These are phyloP conservation scores for Apophysomyces ossiformis DNA, from an alignment of 371 early-diverging fungal species.

Conservation along the genomic window DNA sequence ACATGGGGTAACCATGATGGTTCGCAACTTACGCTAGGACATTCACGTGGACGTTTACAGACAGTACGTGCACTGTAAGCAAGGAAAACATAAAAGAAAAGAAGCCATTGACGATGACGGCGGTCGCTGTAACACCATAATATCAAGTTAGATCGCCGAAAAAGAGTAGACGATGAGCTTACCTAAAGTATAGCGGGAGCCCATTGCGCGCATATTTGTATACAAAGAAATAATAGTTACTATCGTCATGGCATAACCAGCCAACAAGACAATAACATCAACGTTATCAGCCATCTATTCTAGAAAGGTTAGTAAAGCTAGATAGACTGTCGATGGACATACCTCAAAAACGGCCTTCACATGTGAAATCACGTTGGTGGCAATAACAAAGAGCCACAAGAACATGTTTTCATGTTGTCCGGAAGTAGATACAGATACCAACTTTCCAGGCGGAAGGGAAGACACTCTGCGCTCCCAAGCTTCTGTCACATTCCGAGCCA, in stretches of 20 bases:
- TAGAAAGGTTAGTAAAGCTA: neutral
- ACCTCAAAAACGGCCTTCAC: conserved; percentile 65
- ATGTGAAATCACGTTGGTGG: conserved; percentile 57
- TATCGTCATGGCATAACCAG: conserved; percentile 80
- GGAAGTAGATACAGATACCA: conserved; percentile 24
- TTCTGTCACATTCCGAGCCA: conserved; percentile 46
- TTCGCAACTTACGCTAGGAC: conserved; percentile 53
- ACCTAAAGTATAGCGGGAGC: conserved; percentile 80
- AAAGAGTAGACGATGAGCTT: conserved; percentile 20
- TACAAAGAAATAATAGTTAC: conserved; percentile 79
- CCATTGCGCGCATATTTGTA: conserved; percentile 81
- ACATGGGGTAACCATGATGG: neutral
- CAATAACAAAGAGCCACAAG: conserved; percentile 50
- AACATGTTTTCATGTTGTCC: conserved; percentile 33
- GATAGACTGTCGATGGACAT: conserved; percentile 9
- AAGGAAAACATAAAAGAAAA: conserved; percentile 78
- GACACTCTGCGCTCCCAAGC: conserved; percentile 59
- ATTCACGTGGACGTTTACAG: conserved; percentile 63
- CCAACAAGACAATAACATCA: conserved; percentile 77
- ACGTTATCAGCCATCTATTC: conserved; percentile 56
- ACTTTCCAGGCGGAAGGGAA: conserved; percentile 37
- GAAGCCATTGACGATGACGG: conserved; percentile 65
- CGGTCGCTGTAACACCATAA: conserved; percentile 31
- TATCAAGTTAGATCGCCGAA: neutral
- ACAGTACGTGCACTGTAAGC: conserved; percentile 60